These are phyloP conservation scores for Tetrapisispora phaffii DNA, from an alignment of 805 yeast genomes.

Conservation along the genomic window DNA sequence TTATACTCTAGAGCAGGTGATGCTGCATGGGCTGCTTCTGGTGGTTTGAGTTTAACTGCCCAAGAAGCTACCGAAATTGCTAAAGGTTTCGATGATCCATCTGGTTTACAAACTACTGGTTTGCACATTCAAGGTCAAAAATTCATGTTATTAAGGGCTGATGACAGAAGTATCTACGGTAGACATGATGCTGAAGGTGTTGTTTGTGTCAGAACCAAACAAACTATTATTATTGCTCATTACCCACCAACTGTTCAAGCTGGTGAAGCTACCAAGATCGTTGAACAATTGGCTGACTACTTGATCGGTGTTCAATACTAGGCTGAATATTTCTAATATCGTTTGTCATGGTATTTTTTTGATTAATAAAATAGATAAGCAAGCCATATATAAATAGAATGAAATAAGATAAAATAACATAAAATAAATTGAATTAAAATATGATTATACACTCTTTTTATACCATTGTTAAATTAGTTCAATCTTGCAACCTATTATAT, in stretches of 20 bases:
- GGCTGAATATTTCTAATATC: neutral
- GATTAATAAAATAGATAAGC: neutral
- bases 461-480: neutral
- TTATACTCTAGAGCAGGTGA: conserved; percentile 92
- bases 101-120: conserved; percentile 74
- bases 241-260: conserved; percentile 86
- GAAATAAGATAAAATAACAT: neutral
- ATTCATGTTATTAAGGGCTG: conserved; percentile 81
- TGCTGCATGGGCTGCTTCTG: conserved; percentile 83
- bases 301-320: conserved; percentile 80
- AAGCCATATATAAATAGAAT: too few species aligned
- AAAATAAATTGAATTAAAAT: too few species aligned
- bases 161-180: conserved; percentile 88
- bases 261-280: conserved; percentile 90
- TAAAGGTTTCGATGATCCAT: conserved; percentile 69
- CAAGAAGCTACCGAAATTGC: conserved; percentile 68
- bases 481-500: neutral
- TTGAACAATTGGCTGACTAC: conserved; percentile 92
- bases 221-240: conserved; percentile 88
- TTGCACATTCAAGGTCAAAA: conserved; percentile 77
- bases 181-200: conserved; percentile 84
- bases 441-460: neutral
- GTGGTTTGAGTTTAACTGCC: conserved; percentile 52
- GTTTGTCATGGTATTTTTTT: neutral
- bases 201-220: conserved; percentile 85